A percentile compares a stretch with the other conserved stretches of the same genome.
Evolutionary conservation across 108 stramenopile genomes (phyloP).

Genomic region (Poteriospumella lacustris): DNA sequence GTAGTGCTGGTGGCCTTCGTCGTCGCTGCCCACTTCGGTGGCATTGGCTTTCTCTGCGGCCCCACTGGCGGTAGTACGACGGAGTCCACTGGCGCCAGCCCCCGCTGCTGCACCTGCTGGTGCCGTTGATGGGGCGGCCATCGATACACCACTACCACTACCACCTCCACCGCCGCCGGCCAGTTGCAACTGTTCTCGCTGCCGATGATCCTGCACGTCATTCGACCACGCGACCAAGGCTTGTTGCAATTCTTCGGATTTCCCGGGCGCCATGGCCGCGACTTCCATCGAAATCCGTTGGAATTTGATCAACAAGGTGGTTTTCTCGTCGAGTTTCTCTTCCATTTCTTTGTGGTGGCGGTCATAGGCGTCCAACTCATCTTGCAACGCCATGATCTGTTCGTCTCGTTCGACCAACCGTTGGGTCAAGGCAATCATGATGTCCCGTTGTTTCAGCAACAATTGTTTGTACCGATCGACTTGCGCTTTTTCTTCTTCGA

Average conservation of each 20-base stretch:
- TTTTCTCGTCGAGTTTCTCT: slow-evolving; percentile 62
- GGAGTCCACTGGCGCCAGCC: too few relatives aligned
- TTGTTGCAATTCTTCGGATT: slow-evolving; percentile 17
- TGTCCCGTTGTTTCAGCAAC: slow-evolving; percentile 65
- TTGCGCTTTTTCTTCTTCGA: slow-evolving; percentile 61
- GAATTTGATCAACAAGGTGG: slow-evolving; percentile 56
- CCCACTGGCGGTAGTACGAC: too few relatives aligned
- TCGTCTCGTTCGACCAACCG: slow-evolving; percentile 63
- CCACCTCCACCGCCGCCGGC: not conserved
- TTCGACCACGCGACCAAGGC: slow-evolving; percentile 31
- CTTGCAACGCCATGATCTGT: slow-evolving; percentile 61
- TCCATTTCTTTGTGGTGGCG: slow-evolving; percentile 52
- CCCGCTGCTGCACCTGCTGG: too few relatives aligned
- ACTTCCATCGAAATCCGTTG: slow-evolving; percentile 48
- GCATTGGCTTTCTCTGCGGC: too few relatives aligned
- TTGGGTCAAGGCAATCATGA: slow-evolving; percentile 67
- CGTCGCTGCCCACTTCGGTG: too few relatives aligned
- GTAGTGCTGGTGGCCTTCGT: too few relatives aligned
- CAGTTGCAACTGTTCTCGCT: not conserved
- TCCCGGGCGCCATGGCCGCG: not conserved
- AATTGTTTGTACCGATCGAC: slow-evolving; percentile 65
- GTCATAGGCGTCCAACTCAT: slow-evolving; percentile 65
- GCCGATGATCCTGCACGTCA: slow-evolving; percentile 4
- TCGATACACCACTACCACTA: too few relatives aligned
- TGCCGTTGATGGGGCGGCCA: too few relatives aligned